phyloP scores from a whole-genome alignment of 345 rosid species.

The Eucalyptus regnans region DNA sequence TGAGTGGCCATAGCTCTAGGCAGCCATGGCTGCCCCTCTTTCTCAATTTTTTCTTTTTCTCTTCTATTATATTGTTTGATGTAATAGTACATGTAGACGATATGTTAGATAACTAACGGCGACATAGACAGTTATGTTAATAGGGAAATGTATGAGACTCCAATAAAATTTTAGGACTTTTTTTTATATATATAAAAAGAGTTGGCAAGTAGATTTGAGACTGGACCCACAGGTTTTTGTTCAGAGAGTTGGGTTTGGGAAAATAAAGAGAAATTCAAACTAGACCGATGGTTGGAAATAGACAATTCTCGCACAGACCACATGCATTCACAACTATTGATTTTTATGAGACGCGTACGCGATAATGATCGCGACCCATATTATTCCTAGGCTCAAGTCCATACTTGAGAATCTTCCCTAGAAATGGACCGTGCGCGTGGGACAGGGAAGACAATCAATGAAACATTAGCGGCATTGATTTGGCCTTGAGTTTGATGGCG shows the following conservation, averaged over 20 bases:
- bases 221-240: rapidly evolving
- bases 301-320: rapidly evolving
- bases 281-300: rapidly evolving
- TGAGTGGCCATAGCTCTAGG: neutral
- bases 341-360: rapidly evolving
- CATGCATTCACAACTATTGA: rapidly evolving
- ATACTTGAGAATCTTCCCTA: neutral
- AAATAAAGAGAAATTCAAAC: neutral
- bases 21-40: neutral
- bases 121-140: neutral
- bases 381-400: neutral
- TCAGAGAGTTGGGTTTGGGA: neutral
- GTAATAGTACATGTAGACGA: rapidly evolving
- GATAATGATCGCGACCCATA: rapidly evolving
- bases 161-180: neutral
- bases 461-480: neutral
- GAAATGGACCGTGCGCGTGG: neutral
- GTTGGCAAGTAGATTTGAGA: neutral
- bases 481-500: neutral
- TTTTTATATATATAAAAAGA: neutral
- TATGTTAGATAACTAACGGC: neutral
- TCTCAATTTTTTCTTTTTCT: neutral
- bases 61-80: neutral
- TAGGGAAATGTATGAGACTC: neutral
- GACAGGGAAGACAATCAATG: neutral